Evolutionary conservation across 768 basidiomycete species (phyloP).

Genomic region (Hygrocybe punicea): DNA sequence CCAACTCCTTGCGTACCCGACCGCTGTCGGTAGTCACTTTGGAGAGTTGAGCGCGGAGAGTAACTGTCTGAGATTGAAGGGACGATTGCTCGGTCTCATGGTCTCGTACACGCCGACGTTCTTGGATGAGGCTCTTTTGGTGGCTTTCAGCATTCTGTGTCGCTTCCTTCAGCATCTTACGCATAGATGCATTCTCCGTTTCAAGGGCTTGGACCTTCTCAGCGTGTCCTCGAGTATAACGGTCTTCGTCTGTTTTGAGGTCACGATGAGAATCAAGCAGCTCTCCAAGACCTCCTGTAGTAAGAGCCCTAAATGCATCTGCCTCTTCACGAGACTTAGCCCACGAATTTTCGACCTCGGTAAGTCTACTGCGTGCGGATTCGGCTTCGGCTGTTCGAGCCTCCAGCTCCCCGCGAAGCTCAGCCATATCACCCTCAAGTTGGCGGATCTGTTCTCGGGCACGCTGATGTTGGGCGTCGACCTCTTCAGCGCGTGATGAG

Average conservation of each 20-base stretch:
- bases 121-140: constrained; percentile 61
- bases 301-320: constrained; percentile 81
- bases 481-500: constrained; percentile 72
- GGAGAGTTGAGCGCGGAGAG: constrained; percentile 69
- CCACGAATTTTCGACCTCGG: constrained; percentile 87
- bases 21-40: constrained; percentile 66
- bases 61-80: constrained; percentile 70
- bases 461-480: constrained; percentile 68
- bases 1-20: constrained; percentile 64
- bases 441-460: constrained; percentile 64
- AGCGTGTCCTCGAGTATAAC: constrained; percentile 65
- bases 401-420: constrained; percentile 80
- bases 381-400: constrained; percentile 71
- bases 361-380: constrained; percentile 56
- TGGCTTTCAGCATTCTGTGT: constrained; percentile 67
- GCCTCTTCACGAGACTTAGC: constrained; percentile 91
- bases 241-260: constrained; percentile 79
- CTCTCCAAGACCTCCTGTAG: constrained; percentile 82
- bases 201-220: constrained; percentile 84
- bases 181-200: constrained; percentile 68
- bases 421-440: constrained; percentile 73
- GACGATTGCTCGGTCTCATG: constrained; percentile 60
- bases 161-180: constrained; percentile 76
- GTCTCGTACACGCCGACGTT: constrained; percentile 61
- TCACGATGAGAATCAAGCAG: constrained; percentile 86